Base-by-base conservation (phyloP, 2,329 filamentous ascomycete genomes). In the Chaetomium sp. region DNA sequence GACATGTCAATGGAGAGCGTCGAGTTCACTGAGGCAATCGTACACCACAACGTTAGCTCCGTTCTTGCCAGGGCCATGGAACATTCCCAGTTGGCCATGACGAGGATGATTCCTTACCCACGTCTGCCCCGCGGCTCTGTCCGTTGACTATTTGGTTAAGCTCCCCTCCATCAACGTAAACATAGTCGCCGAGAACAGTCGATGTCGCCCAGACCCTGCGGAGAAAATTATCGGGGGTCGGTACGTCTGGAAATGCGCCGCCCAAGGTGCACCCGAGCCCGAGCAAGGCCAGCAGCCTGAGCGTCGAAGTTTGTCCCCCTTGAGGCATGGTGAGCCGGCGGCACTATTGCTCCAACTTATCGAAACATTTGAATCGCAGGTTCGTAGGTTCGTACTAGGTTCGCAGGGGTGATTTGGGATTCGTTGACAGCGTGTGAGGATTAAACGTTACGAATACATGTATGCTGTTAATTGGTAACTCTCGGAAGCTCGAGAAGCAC, bases 1-100 rank as follows among this genome's bases (percentile, higher is more conserved):
- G 69, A 67, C 1, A 70, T 55, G 64, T 70, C 68, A 27, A 70
- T 66, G 3, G 69, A 70, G 16, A 70, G 64, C 2, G 68, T 70
- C 13, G 67, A 67, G 62, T 70, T 69, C 6, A 68, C 56, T 67
- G 19, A 13, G 45, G n/a, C 2, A 6, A n/a, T 16, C 25, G 13
- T 12, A 19, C 3, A 25, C 27, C 47, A 35, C 19, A 27, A 21
- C 5, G 21, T 60, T n/a, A 51, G 47, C 27, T 9, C 16, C 23
- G 27, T 25, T n/a, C n/a, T n/a, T n/a, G n/a, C n/a, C n/a, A n/a
- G n/a, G n/a, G n/a, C n/a, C n/a, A n/a, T n/a, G n/a, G n/a, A 29
- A 29, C n/a, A 21, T 19, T 23, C n/a, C 45, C 21, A 19, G 5
- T 16, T 58, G 4, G n/a, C 19, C 10, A 7, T 50, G 27, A 7